phyloP scores from a whole-genome alignment of 169 alveolate species.

The Cryptosporidium ubiquitum region DNA sequence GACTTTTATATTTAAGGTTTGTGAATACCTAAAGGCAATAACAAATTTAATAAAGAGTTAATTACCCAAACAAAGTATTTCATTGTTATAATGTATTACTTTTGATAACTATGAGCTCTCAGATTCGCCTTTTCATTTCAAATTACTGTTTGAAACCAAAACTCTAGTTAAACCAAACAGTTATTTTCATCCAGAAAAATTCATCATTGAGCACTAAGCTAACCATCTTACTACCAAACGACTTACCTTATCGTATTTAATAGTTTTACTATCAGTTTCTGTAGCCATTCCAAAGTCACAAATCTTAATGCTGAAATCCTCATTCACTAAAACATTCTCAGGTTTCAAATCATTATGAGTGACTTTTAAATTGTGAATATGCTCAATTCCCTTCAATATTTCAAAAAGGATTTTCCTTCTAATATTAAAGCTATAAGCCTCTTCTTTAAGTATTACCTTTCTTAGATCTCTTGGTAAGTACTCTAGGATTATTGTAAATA shows the following conservation, averaged over 20 bases:
- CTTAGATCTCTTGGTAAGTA: constrained; percentile 43
- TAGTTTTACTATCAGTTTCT: background rate
- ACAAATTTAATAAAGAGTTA: background rate
- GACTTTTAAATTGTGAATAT: constrained; percentile 1
- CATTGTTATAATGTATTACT: background rate
- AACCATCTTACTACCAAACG: background rate
- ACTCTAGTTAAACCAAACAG: background rate
- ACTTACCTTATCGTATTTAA: constrained; percentile 37
- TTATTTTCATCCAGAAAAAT: background rate
- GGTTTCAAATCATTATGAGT: constrained; percentile 64
- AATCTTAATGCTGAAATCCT: constrained; percentile 11
- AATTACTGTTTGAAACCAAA: background rate
- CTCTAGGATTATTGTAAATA: constrained; percentile 23
- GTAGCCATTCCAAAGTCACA: constrained; percentile 72
- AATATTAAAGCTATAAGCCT: background rate
- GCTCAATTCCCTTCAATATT: constrained; percentile 15
- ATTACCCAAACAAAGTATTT: background rate
- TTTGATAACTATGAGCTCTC: background rate
- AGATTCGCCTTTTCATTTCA: constrained; percentile 74
- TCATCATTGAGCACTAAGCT: constrained; percentile 18
- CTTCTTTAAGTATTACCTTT: constrained; percentile 5
- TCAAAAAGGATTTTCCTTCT: constrained; percentile 8
- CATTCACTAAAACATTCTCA: constrained; percentile 41
- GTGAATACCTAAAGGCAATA: background rate
- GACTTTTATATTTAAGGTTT: constrained; percentile 41